A percentile compares a stretch with the other conserved stretches of the same genome.
Evolutionary conservation across 371 early-diverging fungal species (phyloP).

Genomic region (Mortierella sp.): DNA sequence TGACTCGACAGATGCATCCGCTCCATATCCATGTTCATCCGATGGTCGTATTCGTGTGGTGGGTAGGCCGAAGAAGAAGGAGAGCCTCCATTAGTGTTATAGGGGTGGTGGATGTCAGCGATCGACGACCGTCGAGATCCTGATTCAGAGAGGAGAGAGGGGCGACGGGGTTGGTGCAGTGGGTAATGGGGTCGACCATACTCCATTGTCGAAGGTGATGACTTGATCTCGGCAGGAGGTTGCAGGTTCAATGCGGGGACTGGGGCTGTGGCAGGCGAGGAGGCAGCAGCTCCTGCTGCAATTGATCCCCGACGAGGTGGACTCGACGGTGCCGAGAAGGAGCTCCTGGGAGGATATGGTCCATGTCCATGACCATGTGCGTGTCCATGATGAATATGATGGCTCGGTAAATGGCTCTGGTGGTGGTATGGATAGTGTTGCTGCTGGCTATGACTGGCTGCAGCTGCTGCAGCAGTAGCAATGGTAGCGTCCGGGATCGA

Average conservation of each 20-base stretch:
- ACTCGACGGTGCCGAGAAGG: constrained; percentile 72
- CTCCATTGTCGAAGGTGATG: constrained; percentile 29
- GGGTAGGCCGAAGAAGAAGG: constrained; percentile 27
- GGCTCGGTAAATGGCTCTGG: constrained; percentile 4
- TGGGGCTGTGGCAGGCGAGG: constrained; percentile 13
- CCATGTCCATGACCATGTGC: constrained; percentile 20
- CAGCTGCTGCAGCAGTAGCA: not conserved
- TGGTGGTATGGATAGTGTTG: not conserved
- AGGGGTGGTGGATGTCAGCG: constrained; percentile 33
- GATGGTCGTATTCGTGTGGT: constrained; percentile 48
- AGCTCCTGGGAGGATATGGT: constrained; percentile 56
- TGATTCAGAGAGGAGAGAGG: constrained; percentile 34
- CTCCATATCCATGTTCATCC: constrained; percentile 50
- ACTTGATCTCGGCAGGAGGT: constrained; percentile 49
- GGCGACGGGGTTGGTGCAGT: constrained; percentile 50
- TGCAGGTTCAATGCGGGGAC: constrained; percentile 47
- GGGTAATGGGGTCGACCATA: constrained; percentile 44
- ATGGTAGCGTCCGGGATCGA: constrained; percentile 46
- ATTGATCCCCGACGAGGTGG: constrained; percentile 62
- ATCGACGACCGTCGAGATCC: constrained; percentile 47
- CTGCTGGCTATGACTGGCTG: constrained; percentile 7
- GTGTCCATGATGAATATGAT: constrained; percentile 22
- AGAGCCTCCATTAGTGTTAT: constrained; percentile 18
- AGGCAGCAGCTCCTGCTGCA: constrained; percentile 15
- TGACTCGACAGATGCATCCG: constrained; percentile 50